Percentiles rank a stretch among this genome's conserved stretches.
phyloP scores from a whole-genome alignment of 495 filamentous ascomycete species.

The Penicillium macrosclerotiorum region DNA sequence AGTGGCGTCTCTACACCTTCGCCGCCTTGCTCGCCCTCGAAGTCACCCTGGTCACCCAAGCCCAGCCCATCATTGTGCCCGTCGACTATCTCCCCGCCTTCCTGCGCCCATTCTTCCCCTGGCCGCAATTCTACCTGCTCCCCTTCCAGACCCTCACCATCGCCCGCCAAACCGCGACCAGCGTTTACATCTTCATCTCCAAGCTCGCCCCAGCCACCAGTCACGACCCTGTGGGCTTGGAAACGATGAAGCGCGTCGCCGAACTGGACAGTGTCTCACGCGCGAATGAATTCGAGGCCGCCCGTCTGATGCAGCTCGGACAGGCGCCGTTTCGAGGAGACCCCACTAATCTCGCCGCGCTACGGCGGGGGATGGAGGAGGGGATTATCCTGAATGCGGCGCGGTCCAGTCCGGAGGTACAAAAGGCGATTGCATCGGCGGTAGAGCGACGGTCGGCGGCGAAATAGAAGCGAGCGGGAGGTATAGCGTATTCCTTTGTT shows the following conservation, averaged over 20 bases:
- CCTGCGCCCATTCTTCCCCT: slow-evolving; percentile 58
- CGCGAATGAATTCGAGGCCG: slow-evolving; percentile 63
- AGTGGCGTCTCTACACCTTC: slow-evolving; percentile 87
- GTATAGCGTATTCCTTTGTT: no score
- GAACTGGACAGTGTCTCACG: slow-evolving; percentile 48
- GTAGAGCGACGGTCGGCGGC: slow-evolving; percentile 50
- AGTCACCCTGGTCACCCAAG: slow-evolving; percentile 65
- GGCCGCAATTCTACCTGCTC: slow-evolving; percentile 58
- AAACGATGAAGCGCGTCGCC: slow-evolving; percentile 39
- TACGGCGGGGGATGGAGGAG: slow-evolving; percentile 68
- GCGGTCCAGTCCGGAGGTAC: slow-evolving; percentile 68
- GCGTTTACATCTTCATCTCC: slow-evolving; percentile 87
- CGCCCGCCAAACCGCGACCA: slow-evolving; percentile 72
- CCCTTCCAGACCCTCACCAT: slow-evolving; percentile 83
- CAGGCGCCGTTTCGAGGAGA: slow-evolving; percentile 81
- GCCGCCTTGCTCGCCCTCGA: slow-evolving; percentile 69
- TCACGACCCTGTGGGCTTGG: slow-evolving; percentile 13
- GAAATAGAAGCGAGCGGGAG: slow-evolving; percentile 17
- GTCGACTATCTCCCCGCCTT: slow-evolving; percentile 26
- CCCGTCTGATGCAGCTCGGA: slow-evolving; percentile 69
- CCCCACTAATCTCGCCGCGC: slow-evolving; percentile 51
- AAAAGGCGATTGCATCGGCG: slow-evolving; percentile 65
- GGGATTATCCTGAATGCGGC: slow-evolving; percentile 77
- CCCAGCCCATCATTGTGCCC: slow-evolving; percentile 43
- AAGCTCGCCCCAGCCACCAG: slow-evolving; percentile 55